These are phyloP conservation scores for Pseudofabraea citricarpa DNA, from an alignment of 2,329 filamentous ascomycete genomes.

Conservation along the genomic window DNA sequence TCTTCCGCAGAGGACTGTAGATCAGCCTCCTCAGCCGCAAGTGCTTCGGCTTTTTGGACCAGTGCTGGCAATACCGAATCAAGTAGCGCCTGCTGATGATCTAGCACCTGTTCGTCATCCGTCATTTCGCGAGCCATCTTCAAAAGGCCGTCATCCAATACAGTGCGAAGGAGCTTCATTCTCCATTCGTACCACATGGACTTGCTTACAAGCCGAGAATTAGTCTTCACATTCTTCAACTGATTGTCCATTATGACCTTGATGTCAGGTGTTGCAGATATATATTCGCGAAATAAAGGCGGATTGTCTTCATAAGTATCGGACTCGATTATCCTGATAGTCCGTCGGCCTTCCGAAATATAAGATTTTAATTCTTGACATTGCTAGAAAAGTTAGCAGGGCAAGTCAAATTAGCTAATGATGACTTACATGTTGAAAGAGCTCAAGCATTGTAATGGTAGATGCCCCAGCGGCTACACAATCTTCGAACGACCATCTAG, in stretches of 20 bases:
- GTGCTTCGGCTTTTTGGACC: slow-evolving; percentile 50
- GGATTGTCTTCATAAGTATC: slow-evolving; percentile 90
- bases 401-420: slow-evolving; percentile 4
- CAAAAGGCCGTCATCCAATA: slow-evolving; percentile 71
- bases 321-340: slow-evolving; percentile 85
- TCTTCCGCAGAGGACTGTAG: slow-evolving; percentile 70
- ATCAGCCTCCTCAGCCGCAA: slow-evolving; percentile 60
- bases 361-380: slow-evolving; percentile 96
- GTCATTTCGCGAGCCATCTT: slow-evolving; percentile 74
- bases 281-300: slow-evolving; percentile 85
- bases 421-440: slow-evolving; percentile 77
- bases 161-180: slow-evolving; percentile 78
- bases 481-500: slow-evolving; percentile 57
- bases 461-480: slow-evolving; percentile 87
- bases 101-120: slow-evolving; percentile 62
- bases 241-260: slow-evolving; percentile 89
- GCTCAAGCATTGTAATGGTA: slow-evolving; percentile 85
- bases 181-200: slow-evolving; percentile 99
- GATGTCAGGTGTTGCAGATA: slow-evolving; percentile 77
- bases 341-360: slow-evolving; percentile 85
- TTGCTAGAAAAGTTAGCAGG: slow-evolving; percentile 44
- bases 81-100: slow-evolving; percentile 64
- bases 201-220: slow-evolving; percentile 85
- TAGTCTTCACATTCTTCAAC: slow-evolving; percentile 95
- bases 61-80: slow-evolving; percentile 63